Conservation (phyloP, 2,329 filamentous ascomycete species). For the Hypocrella siamensis region DNA sequence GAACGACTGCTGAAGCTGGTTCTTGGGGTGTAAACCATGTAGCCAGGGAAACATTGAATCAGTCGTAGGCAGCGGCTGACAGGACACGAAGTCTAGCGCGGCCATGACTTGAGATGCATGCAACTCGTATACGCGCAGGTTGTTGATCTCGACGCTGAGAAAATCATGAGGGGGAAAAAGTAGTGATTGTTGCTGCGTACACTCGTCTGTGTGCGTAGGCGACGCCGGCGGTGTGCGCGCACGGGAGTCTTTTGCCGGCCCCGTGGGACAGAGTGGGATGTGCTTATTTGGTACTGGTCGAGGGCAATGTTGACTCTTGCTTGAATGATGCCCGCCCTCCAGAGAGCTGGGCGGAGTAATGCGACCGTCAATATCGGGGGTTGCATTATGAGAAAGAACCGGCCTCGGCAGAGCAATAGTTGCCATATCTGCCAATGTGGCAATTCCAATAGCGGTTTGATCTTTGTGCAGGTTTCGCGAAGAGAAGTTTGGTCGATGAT, state of each 20-base stretch:
- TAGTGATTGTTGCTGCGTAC: slow-evolving; percentile 46
- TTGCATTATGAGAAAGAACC: slow-evolving; percentile 27
- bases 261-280: slow-evolving; percentile 75
- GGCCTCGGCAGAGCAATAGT: slow-evolving; percentile 37
- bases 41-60: slow-evolving; percentile 91
- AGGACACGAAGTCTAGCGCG: slow-evolving; percentile 60
- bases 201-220: slow-evolving; percentile 36
- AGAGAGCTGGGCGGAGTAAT: slow-evolving; percentile 26
- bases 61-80: slow-evolving; percentile 70
- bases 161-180: slow-evolving; percentile 59
- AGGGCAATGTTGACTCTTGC: slow-evolving; percentile 11
- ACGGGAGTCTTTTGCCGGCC: slow-evolving; percentile 40
- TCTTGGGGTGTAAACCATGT: slow-evolving; percentile 79
- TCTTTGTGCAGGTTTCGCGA: background rate
- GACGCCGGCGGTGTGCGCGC: slow-evolving; percentile 51
- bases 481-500: no score
- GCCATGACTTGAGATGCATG: slow-evolving; percentile 50
- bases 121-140: slow-evolving; percentile 56
- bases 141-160: slow-evolving; percentile 30
- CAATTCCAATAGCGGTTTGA: background rate
- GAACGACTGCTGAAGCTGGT: slow-evolving; percentile 78
- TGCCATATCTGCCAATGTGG: slow-evolving; percentile 24
- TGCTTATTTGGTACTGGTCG: slow-evolving; percentile 70
- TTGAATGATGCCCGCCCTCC: slow-evolving; percentile 11
- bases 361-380: slow-evolving; percentile 21